Evolutionary conservation across 257 asterid genomes (phyloP).

Genomic region (Salvia rosmarinus): DNA sequence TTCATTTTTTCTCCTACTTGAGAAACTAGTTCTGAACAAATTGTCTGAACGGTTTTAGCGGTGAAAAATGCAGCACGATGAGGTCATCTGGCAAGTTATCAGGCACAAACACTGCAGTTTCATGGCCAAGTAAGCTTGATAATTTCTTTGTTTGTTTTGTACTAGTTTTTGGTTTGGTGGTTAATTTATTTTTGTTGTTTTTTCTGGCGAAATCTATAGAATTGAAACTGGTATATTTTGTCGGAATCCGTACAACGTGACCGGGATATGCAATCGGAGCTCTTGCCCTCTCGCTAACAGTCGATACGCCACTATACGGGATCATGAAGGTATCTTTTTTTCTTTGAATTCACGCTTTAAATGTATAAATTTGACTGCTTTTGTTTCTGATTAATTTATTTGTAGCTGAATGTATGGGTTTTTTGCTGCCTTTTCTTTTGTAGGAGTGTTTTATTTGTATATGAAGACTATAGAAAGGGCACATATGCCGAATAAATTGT

Average conservation of each 20-base stretch:
- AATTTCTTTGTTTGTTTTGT: slow-evolving; percentile 14
- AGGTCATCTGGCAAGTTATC: slow-evolving; percentile 98
- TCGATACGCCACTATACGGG: slow-evolving; percentile 93
- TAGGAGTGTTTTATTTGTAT: slow-evolving; percentile 90
- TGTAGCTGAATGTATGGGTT: slow-evolving; percentile 14
- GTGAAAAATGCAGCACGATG: slow-evolving; percentile 91
- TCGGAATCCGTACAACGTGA: slow-evolving; percentile 90
- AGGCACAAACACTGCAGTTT: slow-evolving; percentile 98
- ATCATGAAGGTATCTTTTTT: slow-evolving; percentile 68
- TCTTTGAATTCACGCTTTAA: neutral
- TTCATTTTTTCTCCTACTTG: neutral
- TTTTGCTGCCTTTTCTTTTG: slow-evolving; percentile 31
- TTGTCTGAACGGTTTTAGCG: neutral
- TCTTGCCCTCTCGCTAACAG: slow-evolving; percentile 98
- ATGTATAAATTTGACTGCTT: neutral
- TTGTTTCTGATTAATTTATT: neutral
- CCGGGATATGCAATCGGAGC: slow-evolving; percentile 94
- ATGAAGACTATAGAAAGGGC: slow-evolving; percentile 99
- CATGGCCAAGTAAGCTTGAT: slow-evolving; percentile 76
- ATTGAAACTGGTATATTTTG: slow-evolving; percentile 87
- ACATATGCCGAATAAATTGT: slow-evolving; percentile 91
- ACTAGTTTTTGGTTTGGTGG: neutral
- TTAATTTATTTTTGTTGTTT: neutral
- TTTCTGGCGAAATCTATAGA: slow-evolving; percentile 37
- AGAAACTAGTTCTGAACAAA: neutral